phyloP scores from a whole-genome alignment of 139 green algal genomes.

The Haematococcus sp. region DNA sequence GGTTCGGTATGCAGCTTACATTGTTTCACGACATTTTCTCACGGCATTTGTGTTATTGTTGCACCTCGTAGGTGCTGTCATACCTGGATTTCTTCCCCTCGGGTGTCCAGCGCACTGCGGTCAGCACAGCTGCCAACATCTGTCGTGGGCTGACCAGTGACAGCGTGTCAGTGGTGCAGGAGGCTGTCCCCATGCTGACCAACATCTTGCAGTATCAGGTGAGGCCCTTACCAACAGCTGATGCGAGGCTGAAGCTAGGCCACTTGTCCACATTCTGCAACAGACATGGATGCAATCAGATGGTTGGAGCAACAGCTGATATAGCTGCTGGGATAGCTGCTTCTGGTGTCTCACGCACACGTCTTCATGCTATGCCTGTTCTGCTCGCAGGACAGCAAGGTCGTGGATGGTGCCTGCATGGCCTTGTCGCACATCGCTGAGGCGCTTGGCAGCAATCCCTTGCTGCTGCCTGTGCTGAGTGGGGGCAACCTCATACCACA shows the following conservation, averaged over 20 bases:
- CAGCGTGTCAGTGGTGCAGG: conserved; percentile 54
- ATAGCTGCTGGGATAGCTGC: too few relatives aligned
- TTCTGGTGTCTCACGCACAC: too few relatives aligned
- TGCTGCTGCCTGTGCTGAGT: conserved; percentile 72
- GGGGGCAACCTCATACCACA: conserved; percentile 66
- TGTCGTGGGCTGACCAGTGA: conserved; percentile 59
- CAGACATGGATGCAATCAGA: too few relatives aligned
- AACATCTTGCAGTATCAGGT: conserved; percentile 82
- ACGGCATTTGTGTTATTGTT: too few relatives aligned
- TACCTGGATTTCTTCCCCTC: conserved; percentile 97
- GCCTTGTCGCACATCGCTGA: conserved; percentile 82
- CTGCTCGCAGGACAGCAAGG: conserved; percentile 68
- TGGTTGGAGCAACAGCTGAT: too few relatives aligned
- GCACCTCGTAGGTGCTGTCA: conserved; percentile 76
- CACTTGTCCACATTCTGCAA: too few relatives aligned
- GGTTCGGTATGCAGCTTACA: neutral
- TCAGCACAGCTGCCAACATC: conserved; percentile 89
- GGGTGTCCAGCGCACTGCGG: conserved; percentile 88
- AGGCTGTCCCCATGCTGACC: conserved; percentile 83
- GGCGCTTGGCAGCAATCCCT: conserved; percentile 42
- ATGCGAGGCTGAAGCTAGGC: too few relatives aligned
- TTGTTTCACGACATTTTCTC: neutral
- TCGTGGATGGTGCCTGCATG: conserved; percentile 87
- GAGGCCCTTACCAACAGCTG: neutral
- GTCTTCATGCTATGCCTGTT: too few relatives aligned